Conservation (phyloP, 768 basidiomycete species). For the Naganishia friedmannii region DNA sequence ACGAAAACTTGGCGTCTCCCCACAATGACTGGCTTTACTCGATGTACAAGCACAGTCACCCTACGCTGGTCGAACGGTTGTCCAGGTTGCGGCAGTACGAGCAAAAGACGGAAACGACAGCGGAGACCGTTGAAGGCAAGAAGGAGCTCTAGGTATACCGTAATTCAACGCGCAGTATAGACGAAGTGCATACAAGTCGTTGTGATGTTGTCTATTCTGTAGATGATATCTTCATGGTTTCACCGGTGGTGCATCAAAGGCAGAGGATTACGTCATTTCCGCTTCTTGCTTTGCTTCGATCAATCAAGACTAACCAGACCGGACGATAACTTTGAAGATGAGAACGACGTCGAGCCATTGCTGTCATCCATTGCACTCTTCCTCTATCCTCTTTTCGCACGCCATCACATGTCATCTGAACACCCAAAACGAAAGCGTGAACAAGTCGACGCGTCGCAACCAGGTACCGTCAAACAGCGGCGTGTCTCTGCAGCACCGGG, state of each 20-base stretch:
- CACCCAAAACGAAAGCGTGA: neutral
- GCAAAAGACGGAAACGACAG: slow-evolving; percentile 58
- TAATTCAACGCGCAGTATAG: neutral
- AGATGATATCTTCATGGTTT: no score
- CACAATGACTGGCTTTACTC: slow-evolving; percentile 97
- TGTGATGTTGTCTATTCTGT: no score
- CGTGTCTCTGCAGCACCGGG: neutral
- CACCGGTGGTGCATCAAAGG: neutral
- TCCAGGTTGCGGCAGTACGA: slow-evolving; percentile 55
- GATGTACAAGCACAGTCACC: slow-evolving; percentile 93
- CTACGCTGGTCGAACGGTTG: slow-evolving; percentile 84
- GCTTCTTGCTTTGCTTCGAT: neutral
- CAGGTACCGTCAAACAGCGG: neutral
- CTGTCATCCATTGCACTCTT: no score
- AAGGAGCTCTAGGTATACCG: slow-evolving; percentile 7
- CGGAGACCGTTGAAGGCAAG: neutral
- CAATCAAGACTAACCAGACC: no score
- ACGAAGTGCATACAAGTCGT: no score
- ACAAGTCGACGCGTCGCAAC: neutral
- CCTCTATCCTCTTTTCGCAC: neutral
- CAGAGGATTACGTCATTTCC: neutral
- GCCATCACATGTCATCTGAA: neutral
- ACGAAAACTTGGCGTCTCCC: slow-evolving; percentile 86
- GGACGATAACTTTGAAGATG: no score
- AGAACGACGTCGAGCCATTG: no score